Base-by-base conservation (phyloP, 106 monocot species). In the Dendrobium huoshanense region DNA sequence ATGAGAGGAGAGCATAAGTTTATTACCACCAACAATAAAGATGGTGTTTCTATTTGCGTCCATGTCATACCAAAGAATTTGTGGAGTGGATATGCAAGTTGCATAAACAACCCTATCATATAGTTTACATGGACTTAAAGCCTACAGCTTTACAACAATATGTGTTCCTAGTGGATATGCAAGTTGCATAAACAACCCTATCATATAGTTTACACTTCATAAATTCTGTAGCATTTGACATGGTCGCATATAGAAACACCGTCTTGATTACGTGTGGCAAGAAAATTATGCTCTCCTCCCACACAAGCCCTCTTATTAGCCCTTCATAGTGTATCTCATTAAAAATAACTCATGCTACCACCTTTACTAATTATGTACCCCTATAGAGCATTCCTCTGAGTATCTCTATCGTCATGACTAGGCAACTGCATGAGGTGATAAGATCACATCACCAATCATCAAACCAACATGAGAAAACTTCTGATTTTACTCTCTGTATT, bases 321-420 rank as follows among this genome's bases (percentile, higher is more conserved):
- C 99, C 82, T 99, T 99, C 99, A 99, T 99, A 99, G 82, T 99
- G 99, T 79, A 99, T 99, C 49, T 99, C 99, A 79, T 99, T 95
- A 76, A 99, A 95, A 16, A 95, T 91, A 42, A 99, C 99, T 91
- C 99, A 99, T 7, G 95, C 99, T 27, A 99, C 99, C 77, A 95
- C 99, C 82, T 99, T 99, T 29, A 99, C 22, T 44, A 99, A 87
- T 80, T 99, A 93, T 18, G 95, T 91, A 9, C 99, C 99, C 72
- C 95, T 88, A 80, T 93, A 99, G 16, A 93, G 88, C 99, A 99
- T 99, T 44, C 90, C 95, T 74, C 99, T 84, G 17, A 99, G 89
- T 65, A 99, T 99, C 73, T 99, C 99, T 8, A 95, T 99, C 0
- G 95, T 99, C 99, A 99, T 95, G 79, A 99, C 95, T 19, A 99